These are phyloP conservation scores for Emericellopsis terricola DNA, from an alignment of 495 filamentous ascomycete genomes.

Conservation along the genomic window DNA sequence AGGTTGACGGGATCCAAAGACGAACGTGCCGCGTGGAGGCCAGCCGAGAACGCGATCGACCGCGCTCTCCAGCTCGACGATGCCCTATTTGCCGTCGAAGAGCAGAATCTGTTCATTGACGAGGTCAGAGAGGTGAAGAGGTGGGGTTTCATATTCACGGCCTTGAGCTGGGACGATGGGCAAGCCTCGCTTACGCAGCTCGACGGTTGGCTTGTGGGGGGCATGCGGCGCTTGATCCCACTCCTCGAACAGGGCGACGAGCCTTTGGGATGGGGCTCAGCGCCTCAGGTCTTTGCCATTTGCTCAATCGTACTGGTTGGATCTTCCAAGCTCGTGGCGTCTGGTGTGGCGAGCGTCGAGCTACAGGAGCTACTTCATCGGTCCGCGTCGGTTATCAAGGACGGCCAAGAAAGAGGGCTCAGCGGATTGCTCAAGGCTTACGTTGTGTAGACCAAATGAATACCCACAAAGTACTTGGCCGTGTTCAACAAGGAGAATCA, in stretches of 20 bases:
- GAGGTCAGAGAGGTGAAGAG: slow-evolving; percentile 46
- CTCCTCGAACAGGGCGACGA: slow-evolving; percentile 32
- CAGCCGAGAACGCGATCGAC: slow-evolving; percentile 28
- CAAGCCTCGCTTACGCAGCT: slow-evolving; percentile 7
- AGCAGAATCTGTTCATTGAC: slow-evolving; percentile 81
- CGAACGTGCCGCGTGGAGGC: slow-evolving; percentile 4
- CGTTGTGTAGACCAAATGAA: no score
- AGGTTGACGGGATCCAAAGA: slow-evolving; percentile 15
- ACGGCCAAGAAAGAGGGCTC: no score
- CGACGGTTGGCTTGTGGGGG: slow-evolving; percentile 36
- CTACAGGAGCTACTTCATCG: background rate
- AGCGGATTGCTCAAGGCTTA: no score
- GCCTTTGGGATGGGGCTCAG: slow-evolving; percentile 53
- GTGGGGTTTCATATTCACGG: slow-evolving; percentile 37
- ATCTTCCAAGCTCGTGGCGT: background rate
- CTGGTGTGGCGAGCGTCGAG: background rate
- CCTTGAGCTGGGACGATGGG: slow-evolving; percentile 7
- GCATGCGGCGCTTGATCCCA: slow-evolving; percentile 28
- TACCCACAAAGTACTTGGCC: no score
- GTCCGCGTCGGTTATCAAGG: no score
- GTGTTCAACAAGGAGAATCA: no score
- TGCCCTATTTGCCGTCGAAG: slow-evolving; percentile 69
- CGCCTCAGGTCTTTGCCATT: slow-evolving; percentile 51
- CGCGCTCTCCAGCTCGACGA: slow-evolving; percentile 41
- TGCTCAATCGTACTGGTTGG: slow-evolving; percentile 20